Evolutionary conservation across 192 early-diverging fungal species (phyloP).

Genomic region (Rhizophlyctis rosea): DNA sequence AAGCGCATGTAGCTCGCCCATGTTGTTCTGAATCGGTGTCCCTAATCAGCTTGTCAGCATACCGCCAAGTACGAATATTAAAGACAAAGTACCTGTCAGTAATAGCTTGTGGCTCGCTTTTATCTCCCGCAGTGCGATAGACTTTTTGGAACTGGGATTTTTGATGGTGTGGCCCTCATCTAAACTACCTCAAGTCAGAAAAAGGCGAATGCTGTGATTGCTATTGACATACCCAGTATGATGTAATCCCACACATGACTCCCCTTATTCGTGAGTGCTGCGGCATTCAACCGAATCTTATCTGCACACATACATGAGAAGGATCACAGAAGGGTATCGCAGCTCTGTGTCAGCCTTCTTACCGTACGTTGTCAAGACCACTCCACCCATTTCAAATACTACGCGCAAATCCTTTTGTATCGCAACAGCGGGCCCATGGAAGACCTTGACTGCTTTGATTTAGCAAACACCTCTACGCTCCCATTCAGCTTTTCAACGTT

Average conservation of each 20-base stretch:
- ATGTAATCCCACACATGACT: conserved; percentile 24
- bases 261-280: background rate
- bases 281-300: conserved; percentile 10
- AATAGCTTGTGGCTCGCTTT: conserved; percentile 16
- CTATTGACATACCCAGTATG: conserved; percentile 7
- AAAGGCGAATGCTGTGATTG: background rate
- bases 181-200: too few species aligned
- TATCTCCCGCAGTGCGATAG: conserved; percentile 10
- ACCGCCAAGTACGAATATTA: too few species aligned
- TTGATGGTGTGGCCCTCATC: conserved; percentile 23
- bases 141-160: conserved; percentile 18
- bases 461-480: too few species aligned
- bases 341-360: background rate
- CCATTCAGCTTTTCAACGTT: background rate
- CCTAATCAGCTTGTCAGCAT: too few species aligned
- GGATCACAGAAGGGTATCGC: background rate
- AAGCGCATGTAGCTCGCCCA: conserved; percentile 22
- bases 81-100: conserved; percentile 5
- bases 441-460: conserved; percentile 16
- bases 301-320: conserved; percentile 5
- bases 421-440: conserved; percentile 12
- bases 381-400: conserved; percentile 23
- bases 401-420: conserved; percentile 17
- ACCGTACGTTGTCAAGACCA: conserved; percentile 25
- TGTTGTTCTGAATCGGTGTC: conserved; percentile 27